Percentiles rank a stretch among this genome's conserved stretches.
phyloP scores from a whole-genome alignment of 129 eudicot species.

The Pulicaria dysenterica region DNA sequence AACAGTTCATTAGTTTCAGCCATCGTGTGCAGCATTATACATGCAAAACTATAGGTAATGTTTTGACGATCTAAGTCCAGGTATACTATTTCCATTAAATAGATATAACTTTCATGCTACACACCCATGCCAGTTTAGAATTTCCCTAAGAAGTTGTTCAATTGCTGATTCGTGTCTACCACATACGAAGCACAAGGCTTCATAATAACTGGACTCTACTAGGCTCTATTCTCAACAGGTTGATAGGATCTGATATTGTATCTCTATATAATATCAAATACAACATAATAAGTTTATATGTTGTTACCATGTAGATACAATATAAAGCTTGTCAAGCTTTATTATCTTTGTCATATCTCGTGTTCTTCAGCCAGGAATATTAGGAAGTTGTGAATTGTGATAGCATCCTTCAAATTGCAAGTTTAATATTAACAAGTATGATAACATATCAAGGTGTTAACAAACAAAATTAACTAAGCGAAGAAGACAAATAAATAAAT shows the following conservation, averaged over 20 bases:
- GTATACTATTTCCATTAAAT: not conserved
- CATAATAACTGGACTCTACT: not conserved
- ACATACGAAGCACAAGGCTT: conserved; percentile 9
- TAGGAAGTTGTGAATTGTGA: not conserved
- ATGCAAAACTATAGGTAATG: conserved; percentile 20
- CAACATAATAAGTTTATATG: not conserved
- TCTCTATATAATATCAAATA: not conserved
- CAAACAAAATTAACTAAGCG: not conserved
- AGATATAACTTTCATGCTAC: conserved; percentile 15
- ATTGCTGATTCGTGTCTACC: conserved; percentile 3
- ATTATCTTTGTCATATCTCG: conserved; percentile 3
- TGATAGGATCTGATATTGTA: not conserved
- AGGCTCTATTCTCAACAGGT: conserved; percentile 4
- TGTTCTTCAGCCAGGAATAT: not conserved
- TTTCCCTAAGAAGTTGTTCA: conserved; percentile 4
- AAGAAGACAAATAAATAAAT: conserved; percentile 3
- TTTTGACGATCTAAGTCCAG: conserved; percentile 19
- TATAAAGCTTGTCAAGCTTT: conserved; percentile 1
- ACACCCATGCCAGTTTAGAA: not conserved
- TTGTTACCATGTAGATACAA: conserved; percentile 14
- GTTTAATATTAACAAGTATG: not conserved
- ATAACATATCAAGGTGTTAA: not conserved
- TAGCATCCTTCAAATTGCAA: not conserved
- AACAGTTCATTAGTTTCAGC: conserved; percentile 9
- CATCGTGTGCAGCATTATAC: conserved; percentile 6